phyloP scores from a whole-genome alignment of 1,139 yeast species.

The Blastobotrys apis region DNA sequence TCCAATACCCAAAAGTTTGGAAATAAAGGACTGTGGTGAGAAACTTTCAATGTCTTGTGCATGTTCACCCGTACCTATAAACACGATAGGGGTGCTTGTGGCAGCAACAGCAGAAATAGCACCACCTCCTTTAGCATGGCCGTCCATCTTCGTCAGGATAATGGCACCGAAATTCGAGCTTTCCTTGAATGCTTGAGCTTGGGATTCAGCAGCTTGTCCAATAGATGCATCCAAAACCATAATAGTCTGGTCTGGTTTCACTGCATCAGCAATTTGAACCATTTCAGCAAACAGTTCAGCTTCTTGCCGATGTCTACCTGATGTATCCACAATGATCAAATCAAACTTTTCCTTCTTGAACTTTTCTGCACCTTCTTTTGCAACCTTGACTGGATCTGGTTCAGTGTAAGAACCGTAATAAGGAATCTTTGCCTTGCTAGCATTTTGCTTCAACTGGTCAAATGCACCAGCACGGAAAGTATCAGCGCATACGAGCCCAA shows the following conservation, averaged over 20 bases:
- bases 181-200: constrained; percentile 91
- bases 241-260: constrained; percentile 87
- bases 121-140: constrained; percentile 99
- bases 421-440: constrained; percentile 91
- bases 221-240: constrained; percentile 98
- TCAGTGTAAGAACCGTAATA: constrained; percentile 93
- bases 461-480: constrained; percentile 99
- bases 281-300: constrained; percentile 87
- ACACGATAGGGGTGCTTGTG: constrained; percentile 91
- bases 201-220: constrained; percentile 97
- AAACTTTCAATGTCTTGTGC: constrained; percentile 89
- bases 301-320: constrained; percentile 97
- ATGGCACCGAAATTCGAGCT: constrained; percentile 92
- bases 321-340: constrained; percentile 91
- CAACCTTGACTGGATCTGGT: constrained; percentile 91
- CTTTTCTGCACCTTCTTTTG: constrained; percentile 85
- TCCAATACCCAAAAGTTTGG: constrained; percentile 89
- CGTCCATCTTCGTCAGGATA: constrained; percentile 94
- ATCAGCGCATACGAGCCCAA: constrained; percentile 97
- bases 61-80: constrained; percentile 98
- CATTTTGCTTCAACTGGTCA: constrained; percentile 96
- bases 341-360: constrained; percentile 91
- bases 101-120: constrained; percentile 99
- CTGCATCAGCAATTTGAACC: constrained; percentile 85
- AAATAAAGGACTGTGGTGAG: constrained; percentile 82